A percentile compares a stretch with the other conserved stretches of the same genome.
Evolutionary conservation across 1,284 basidiomycete genomes (phyloP).

Genomic region (Waitea zeae): DNA sequence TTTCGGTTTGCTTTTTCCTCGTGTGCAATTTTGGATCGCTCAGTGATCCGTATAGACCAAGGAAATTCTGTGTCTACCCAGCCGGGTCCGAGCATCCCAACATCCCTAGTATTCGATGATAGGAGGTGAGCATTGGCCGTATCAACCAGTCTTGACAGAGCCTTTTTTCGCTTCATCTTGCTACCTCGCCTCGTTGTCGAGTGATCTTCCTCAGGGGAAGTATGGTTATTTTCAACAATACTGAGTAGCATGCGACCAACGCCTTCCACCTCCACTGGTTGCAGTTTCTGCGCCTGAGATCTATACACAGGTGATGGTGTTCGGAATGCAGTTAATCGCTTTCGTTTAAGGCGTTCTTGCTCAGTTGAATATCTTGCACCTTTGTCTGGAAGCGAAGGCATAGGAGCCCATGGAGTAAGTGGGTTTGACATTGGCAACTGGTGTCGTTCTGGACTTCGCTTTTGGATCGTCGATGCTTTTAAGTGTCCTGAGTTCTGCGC

Average conservation of each 20-base stretch:
- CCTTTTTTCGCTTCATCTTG: conserved; percentile 12
- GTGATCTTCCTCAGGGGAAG: conserved; percentile 11
- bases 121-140: conserved; percentile 1
- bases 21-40: conserved; percentile 33
- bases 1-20: no score
- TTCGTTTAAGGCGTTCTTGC: conserved; percentile 44
- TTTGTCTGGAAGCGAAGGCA: conserved; percentile 11
- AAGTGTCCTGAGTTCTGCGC: conserved; percentile 9
- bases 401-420: conserved; percentile 16
- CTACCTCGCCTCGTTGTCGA: conserved; percentile 17
- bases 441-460: conserved; percentile 19
- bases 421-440: conserved; percentile 21
- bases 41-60: conserved; percentile 43
- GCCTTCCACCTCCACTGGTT: conserved; percentile 44
- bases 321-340: conserved; percentile 43
- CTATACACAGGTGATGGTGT: conserved; percentile 11
- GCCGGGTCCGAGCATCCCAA: conserved; percentile 29
- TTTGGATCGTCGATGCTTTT: conserved; percentile 12
- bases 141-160: not conserved
- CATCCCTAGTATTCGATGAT: conserved; percentile 3
- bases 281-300: conserved; percentile 21
- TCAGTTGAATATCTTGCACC: conserved; percentile 18
- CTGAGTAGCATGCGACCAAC: conserved; percentile 49
- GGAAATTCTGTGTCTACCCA: conserved; percentile 67
- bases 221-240: conserved; percentile 17